phyloP scores from a whole-genome alignment of 352 stramenopile species.

The Pythium folliculosum region DNA sequence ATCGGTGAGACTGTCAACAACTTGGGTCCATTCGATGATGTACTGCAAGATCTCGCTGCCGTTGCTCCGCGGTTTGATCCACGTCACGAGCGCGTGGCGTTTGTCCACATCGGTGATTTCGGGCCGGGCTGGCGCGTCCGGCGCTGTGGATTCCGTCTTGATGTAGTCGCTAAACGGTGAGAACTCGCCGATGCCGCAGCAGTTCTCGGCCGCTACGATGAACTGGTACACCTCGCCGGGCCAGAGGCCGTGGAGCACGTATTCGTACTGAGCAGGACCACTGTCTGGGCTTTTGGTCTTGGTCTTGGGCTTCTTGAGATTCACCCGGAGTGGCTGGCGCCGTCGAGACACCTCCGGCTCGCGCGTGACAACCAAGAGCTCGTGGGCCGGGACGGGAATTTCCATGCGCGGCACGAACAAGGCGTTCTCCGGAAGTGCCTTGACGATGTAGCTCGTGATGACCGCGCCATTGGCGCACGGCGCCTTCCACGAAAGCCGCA shows the following conservation, averaged over 20 bases:
- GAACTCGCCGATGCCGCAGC: constrained; percentile 60
- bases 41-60: constrained; percentile 77
- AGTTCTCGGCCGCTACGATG: constrained; percentile 63
- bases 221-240: constrained; percentile 80
- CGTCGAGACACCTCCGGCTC: not conserved
- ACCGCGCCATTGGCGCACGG: constrained; percentile 58
- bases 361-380: constrained; percentile 27
- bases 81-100: constrained; percentile 43
- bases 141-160: constrained; percentile 64
- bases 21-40: constrained; percentile 53
- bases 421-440: constrained; percentile 56
- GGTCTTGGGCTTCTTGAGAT: not conserved
- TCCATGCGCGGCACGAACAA: constrained; percentile 40
- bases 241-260: constrained; percentile 46
- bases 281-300: not conserved
- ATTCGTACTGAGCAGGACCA: constrained; percentile 27
- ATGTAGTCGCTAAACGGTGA: constrained; percentile 71
- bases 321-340: not conserved
- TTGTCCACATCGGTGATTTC: constrained; percentile 41
- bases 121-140: constrained; percentile 47
- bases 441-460: constrained; percentile 57
- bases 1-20: not conserved
- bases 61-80: constrained; percentile 63
- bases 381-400: constrained; percentile 30
- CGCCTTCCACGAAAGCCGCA: constrained; percentile 52